Evolutionary conservation across 805 yeast species (phyloP), one percentile per base, ranked within the genome.

Genomic region (Candida maris): DNA sequence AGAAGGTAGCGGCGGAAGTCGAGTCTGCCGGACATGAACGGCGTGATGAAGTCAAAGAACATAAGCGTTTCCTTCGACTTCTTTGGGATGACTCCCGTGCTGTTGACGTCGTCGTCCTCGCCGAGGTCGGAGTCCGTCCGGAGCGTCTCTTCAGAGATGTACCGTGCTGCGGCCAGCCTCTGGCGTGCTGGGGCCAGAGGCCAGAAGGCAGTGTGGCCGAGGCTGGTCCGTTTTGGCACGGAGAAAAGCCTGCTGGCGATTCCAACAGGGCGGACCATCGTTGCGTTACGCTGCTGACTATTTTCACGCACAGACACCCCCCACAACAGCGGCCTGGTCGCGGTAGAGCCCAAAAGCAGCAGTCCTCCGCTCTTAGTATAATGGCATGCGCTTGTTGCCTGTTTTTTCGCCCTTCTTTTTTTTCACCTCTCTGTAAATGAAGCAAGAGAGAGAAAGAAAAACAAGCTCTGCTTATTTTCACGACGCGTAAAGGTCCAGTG

Each of bases 1-100:
- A 69, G 59, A 17, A 74, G 48, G 61, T 70, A 64, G 35, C 65
- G 73, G 20, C 65, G 60, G 8, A 71, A 45, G 42, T 73, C 77
- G 71, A 73, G 73, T 24, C 65, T 55, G 3, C 68, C 59, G 2
- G 52, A 28, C 16, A 48, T 48, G 29, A 46, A 55, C 2, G 81
- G 79, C 27, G 73, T 65, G 5, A 79, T 59, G 32, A 73, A 73
- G 42, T 75, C 82, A 46, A 75, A 79, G 48, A 74, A 80, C 8
- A 80, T 42, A 39, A 80, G 51, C 0, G 80, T 64, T 51, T 75
- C 77, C 44, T 68, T 56, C 26, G 64, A 65, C 5, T 68, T 61
- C 45, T 73, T 73, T 28, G 67, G 65, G 34, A 76, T 75, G 27
- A 77, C 73, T 53, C 82, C 83, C 0, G 82, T 76, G 25, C 66